These are phyloP conservation scores for Actinomortierella wolfii DNA, from an alignment of 371 early-diverging fungal species.

Conservation along the genomic window DNA sequence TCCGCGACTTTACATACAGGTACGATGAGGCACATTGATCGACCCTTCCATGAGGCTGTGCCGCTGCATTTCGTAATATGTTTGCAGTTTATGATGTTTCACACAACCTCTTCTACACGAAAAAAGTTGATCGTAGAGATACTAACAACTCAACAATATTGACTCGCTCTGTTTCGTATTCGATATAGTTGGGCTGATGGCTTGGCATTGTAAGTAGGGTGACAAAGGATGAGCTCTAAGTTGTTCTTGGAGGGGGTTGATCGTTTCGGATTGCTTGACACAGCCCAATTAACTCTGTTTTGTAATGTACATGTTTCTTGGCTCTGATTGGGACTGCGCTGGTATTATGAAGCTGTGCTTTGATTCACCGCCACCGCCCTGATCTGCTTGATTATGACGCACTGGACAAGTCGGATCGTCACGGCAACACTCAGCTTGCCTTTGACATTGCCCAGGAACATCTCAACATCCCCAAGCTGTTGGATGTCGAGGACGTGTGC, in stretches of 20 bases:
- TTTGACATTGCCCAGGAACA: constrained; percentile 93
- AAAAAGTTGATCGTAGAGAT: constrained; percentile 49
- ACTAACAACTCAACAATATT: constrained; percentile 33
- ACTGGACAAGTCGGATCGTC: constrained; percentile 79
- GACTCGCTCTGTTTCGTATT: constrained; percentile 1
- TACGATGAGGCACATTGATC: no score
- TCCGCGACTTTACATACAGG: constrained; percentile 84
- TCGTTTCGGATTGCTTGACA: background rate
- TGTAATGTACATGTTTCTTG: no score
- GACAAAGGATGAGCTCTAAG: background rate
- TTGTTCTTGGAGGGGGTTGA: background rate
- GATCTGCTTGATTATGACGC: constrained; percentile 90
- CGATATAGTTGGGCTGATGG: constrained; percentile 88
- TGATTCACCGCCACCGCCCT: constrained; percentile 97
- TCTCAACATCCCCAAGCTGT: constrained; percentile 87
- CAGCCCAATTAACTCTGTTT: no score
- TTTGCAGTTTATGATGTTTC: background rate
- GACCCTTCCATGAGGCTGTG: background rate
- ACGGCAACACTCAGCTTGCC: constrained; percentile 92
- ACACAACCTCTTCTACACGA: background rate
- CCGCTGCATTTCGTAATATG: background rate
- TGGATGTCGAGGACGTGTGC: constrained; percentile 96
- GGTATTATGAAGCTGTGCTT: constrained; percentile 86
- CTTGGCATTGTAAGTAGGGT: constrained; percentile 78
- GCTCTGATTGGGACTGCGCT: no score